A percentile compares a stretch with the other conserved stretches of the same genome.
Conservation (phyloP, 129 eudicot species). For the Escallonia rubra region DNA sequence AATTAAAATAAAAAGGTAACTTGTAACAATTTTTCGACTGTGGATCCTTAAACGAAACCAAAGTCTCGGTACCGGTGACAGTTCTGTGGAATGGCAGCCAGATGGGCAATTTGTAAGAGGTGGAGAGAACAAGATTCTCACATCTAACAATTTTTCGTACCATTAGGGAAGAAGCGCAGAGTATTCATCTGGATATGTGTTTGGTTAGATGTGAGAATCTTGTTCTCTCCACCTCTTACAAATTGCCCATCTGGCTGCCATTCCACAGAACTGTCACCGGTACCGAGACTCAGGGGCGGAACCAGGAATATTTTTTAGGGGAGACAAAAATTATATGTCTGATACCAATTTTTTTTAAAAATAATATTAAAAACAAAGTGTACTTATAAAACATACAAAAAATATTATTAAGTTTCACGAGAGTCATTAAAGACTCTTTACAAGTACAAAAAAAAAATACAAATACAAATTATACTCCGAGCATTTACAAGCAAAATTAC, state of each 20-base stretch:
- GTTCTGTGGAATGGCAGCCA: not conserved
- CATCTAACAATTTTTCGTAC: not conserved
- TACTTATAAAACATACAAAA: too few relatives aligned
- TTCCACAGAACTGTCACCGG: not conserved
- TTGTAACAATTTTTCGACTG: constrained; percentile 3
- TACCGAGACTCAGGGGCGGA: too few relatives aligned
- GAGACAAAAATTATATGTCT: too few relatives aligned
- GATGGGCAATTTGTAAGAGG: not conserved
- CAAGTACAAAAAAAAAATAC: too few relatives aligned
- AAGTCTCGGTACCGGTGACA: too few relatives aligned
- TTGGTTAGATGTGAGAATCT: not conserved
- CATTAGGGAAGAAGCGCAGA: not conserved
- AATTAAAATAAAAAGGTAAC: not conserved
- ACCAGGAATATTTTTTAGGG: too few relatives aligned
- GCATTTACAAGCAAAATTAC: too few relatives aligned
- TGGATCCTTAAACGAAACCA: not conserved
- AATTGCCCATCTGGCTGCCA: not conserved
- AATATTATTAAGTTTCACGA: too few relatives aligned
- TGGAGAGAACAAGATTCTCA: not conserved
- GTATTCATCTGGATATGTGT: not conserved
- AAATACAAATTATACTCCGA: too few relatives aligned
- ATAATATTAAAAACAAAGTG: too few relatives aligned
- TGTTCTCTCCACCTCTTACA: not conserved
- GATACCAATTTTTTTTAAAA: too few relatives aligned
- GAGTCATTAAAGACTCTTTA: too few relatives aligned